phyloP scores from a whole-genome alignment of 1,139 yeast species.

The Candida sanyaensis region DNA sequence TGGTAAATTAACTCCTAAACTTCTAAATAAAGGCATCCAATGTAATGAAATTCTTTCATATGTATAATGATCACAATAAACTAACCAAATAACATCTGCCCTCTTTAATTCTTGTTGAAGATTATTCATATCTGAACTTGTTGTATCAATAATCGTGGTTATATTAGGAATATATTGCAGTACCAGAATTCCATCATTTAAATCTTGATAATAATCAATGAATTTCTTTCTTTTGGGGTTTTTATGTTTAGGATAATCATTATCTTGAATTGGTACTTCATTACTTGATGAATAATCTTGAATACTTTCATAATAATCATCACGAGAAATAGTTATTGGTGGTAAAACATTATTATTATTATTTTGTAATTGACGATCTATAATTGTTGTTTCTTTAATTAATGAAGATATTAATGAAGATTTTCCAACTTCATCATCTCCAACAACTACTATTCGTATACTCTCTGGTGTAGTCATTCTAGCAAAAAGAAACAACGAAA shows the following conservation, averaged over 20 bases:
- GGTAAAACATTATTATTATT: conserved; percentile 75
- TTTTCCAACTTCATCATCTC: conserved; percentile 94
- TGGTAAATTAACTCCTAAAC: conserved; percentile 90
- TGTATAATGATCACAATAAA: conserved; percentile 90
- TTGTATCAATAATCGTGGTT: conserved; percentile 79
- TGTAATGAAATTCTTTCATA: conserved; percentile 87
- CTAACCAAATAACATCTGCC: conserved; percentile 92
- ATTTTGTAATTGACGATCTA: conserved; percentile 49
- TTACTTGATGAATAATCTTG: conserved; percentile 19
- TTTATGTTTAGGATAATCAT: conserved; percentile 11
- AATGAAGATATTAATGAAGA: conserved; percentile 74
- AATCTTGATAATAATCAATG: conserved; percentile 10
- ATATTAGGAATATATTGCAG: conserved; percentile 59
- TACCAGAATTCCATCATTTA: conserved; percentile 26
- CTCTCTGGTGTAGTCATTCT: conserved; percentile 45
- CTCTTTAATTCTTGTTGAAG: conserved; percentile 75
- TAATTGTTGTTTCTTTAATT: conserved; percentile 75
- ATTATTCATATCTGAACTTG: conserved; percentile 59
- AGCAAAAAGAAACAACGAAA: too few species aligned
- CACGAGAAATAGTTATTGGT: conserved; percentile 66
- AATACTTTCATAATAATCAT: conserved; percentile 37
- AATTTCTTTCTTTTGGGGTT: background rate
- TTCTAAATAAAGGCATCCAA: conserved; percentile 92
- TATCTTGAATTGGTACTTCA: conserved; percentile 3
- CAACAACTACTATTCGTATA: conserved; percentile 83